phyloP scores from a whole-genome alignment of 2,329 filamentous ascomycete species.

The Aspergillus hiratsukae region DNA sequence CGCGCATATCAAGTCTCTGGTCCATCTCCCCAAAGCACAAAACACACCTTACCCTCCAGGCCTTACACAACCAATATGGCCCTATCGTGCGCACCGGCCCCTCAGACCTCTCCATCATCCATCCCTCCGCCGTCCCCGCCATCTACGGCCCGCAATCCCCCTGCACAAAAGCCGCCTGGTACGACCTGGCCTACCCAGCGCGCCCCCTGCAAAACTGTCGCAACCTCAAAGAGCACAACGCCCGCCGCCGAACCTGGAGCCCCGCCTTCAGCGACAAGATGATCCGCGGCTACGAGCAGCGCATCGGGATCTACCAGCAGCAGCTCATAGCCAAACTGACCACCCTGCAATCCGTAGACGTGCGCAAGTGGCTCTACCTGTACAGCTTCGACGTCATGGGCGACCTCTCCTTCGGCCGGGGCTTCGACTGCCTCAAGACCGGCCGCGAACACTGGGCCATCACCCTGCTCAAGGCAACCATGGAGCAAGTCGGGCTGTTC shows the following conservation, averaged over 20 bases:
- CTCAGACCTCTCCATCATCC: constrained; percentile 31
- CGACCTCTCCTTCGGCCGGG: constrained; percentile 9
- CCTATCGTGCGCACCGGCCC: constrained; percentile 35
- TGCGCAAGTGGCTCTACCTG: constrained; percentile 34
- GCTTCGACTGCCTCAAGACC: constrained; percentile 2
- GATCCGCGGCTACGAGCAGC: constrained; percentile 39
- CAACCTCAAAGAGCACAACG: constrained; percentile 34
- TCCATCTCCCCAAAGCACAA: neutral
- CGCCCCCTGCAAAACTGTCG: constrained; percentile 38
- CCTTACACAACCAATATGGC: constrained; percentile 33
- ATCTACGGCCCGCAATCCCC: constrained; percentile 36
- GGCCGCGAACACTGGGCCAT: constrained; percentile 32
- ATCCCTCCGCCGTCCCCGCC: constrained; percentile 33
- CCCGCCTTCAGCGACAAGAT: constrained; percentile 39
- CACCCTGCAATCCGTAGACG: constrained; percentile 29
- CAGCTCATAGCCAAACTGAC: constrained; percentile 29
- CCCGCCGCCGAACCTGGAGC: constrained; percentile 39
- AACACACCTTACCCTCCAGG: constrained; percentile 12
- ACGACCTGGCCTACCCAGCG: constrained; percentile 32
- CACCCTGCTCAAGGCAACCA: constrained; percentile 32
- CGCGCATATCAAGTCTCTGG: constrained; percentile 30
- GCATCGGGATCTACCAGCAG: constrained; percentile 33
- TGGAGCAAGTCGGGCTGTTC: constrained; percentile 15
- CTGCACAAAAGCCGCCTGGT: constrained; percentile 41
- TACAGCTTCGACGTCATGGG: constrained; percentile 17